Evolutionary conservation across 192 early-diverging fungal species (phyloP), one percentile per base, ranked within the genome.

Genomic region (Coemansia furcata): DNA sequence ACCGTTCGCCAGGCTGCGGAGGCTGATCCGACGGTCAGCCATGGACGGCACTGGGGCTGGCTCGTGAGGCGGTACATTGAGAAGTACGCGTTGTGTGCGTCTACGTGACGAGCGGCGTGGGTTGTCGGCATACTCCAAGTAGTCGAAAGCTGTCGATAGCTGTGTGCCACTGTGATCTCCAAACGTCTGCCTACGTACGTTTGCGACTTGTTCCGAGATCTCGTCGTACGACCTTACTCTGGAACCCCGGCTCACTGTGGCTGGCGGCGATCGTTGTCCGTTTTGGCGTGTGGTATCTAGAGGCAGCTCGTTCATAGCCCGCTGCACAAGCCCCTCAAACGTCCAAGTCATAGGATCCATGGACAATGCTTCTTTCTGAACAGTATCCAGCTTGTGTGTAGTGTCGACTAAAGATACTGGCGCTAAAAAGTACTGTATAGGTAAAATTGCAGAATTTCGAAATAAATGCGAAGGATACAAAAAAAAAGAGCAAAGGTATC

Each of bases 31-130:
- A 10, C 50, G 50, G 50, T 54, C 26, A 12, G 54, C 15, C 26
- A 57, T 15, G n/a, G 55, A 17, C 30, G 55, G 55, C 35, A n/a
- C 30, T 8, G 30, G 7, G 6, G 6, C 55, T 17, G 35, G 17
- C 55, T 58, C 55, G 17, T 29, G 55, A 8, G 55, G 29, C 8
- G 55, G 37, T 17, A 54, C 65, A 29, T 38, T 59, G 38, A 67
- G 65, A n/a, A 58, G 30, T n/a, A 72, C 70, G 1, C 70, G 55
- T 19, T 72, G 70, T 4, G 55, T 50, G 21, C 70, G 70, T 40
- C 44, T 46, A 23, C 70, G 42, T 0, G 11, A 29, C 3, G 70
- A 72, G 23, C 65, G 65, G 8, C 65, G 65, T 6, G 40, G 55
- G 10, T 40, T 58, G 55, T 32, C 35, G 5, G 17, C 12, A 10